phyloP scores from a whole-genome alignment of 2,329 filamentous ascomycete genomes.

The Aspergillus niger region DNA sequence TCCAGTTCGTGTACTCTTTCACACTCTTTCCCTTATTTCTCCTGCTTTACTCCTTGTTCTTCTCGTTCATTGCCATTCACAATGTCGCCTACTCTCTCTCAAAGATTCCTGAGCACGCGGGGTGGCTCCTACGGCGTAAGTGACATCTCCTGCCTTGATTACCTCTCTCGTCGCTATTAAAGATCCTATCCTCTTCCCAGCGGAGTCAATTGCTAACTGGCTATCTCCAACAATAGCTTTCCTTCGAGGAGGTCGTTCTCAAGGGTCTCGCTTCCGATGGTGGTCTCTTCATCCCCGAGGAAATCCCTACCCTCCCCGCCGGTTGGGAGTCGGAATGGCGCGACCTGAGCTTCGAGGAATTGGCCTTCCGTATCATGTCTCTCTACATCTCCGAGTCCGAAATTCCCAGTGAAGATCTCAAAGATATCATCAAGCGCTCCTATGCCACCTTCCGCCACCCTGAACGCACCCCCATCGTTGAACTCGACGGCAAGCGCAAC shows the following conservation, averaged over 20 bases:
- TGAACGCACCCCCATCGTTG: slow-evolving; percentile 76
- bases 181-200: background rate
- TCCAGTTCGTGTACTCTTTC: background rate
- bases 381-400: slow-evolving; percentile 84
- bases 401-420: slow-evolving; percentile 78
- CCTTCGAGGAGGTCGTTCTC: slow-evolving; percentile 87
- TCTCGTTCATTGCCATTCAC: background rate
- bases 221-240: slow-evolving; percentile 50
- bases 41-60: background rate
- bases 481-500: slow-evolving; percentile 70
- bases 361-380: slow-evolving; percentile 73
- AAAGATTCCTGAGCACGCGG: slow-evolving; percentile 37
- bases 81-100: slow-evolving; percentile 34
- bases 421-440: slow-evolving; percentile 77
- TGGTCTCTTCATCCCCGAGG: slow-evolving; percentile 83
- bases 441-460: slow-evolving; percentile 85
- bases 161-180: background rate
- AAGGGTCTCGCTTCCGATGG: slow-evolving; percentile 86
- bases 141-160: slow-evolving; percentile 4
- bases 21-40: background rate
- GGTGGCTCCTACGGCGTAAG: slow-evolving; percentile 36
- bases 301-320: slow-evolving; percentile 28
- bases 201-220: slow-evolving; percentile 14
- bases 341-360: slow-evolving; percentile 28
- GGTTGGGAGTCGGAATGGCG: slow-evolving; percentile 30